Conservation (phyloP, 371 early-diverging fungal species). For the Mortierella sp. region DNA sequence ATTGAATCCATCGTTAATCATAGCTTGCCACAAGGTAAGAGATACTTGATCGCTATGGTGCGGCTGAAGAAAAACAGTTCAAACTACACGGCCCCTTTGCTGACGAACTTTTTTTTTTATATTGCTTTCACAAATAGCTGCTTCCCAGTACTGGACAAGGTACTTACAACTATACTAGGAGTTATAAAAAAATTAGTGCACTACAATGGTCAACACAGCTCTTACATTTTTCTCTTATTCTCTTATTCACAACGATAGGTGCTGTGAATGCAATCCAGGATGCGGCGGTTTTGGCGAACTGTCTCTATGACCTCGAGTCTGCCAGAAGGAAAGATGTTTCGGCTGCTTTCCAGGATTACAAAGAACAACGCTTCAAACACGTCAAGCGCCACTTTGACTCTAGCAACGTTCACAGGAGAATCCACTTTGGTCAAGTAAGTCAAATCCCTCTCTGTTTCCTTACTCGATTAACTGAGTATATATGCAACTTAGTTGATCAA, state of each 20-base stretch:
- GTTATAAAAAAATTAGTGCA: too few relatives aligned
- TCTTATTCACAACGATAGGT: background rate
- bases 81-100: background rate
- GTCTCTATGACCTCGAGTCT: background rate
- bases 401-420: background rate
- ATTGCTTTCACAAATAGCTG: background rate
- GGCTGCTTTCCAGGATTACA: background rate
- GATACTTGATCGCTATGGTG: background rate
- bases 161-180: background rate
- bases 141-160: background rate
- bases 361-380: background rate
- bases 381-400: background rate
- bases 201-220: background rate
- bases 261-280: constrained; percentile 7
- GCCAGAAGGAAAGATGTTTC: background rate
- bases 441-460: too few relatives aligned
- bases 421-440: constrained; percentile 4
- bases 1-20: background rate
- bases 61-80: background rate
- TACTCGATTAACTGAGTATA: background rate
- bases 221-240: background rate
- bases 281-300: background rate
- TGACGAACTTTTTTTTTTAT: background rate
- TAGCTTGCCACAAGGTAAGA: background rate
- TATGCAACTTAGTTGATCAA: too few relatives aligned